These are phyloP conservation scores for Suillus alpinus DNA, from an alignment of 768 basidiomycete genomes.

Conservation along the genomic window DNA sequence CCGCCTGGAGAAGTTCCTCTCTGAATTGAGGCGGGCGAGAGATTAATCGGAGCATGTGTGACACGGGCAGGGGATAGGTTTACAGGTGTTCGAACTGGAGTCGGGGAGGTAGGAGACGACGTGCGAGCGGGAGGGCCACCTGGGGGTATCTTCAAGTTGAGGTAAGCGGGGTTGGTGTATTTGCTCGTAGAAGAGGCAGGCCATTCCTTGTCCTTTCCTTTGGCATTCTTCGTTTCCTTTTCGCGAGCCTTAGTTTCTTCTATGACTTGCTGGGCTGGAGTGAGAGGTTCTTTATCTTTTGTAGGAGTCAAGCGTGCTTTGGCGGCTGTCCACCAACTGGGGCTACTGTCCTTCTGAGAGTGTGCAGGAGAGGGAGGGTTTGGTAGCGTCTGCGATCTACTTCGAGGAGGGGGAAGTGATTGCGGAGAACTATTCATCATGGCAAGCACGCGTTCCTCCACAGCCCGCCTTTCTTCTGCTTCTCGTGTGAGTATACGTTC, in stretches of 20 bases:
- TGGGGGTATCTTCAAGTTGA: conserved; percentile 54
- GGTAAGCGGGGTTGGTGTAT: conserved; percentile 53
- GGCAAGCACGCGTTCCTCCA: conserved; percentile 76
- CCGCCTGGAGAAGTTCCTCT: conserved; percentile 37
- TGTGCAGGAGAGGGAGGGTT: conserved; percentile 61
- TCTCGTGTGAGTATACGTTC: conserved; percentile 73
- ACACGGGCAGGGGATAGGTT: conserved; percentile 35
- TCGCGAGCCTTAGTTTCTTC: conserved; percentile 68
- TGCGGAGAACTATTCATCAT: conserved; percentile 53
- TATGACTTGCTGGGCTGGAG: conserved; percentile 82
- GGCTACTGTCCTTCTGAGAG: conserved; percentile 56
- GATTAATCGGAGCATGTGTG: conserved; percentile 41
- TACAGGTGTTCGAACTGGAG: conserved; percentile 37
- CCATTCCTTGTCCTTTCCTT: conserved; percentile 54
- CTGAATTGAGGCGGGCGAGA: conserved; percentile 67
- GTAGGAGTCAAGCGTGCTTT: conserved; percentile 77
- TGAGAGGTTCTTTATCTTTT: conserved; percentile 70
- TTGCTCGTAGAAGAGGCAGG: conserved; percentile 52
- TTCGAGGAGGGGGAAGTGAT: conserved; percentile 55
- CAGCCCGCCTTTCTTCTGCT: conserved; percentile 60
- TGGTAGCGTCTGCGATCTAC: conserved; percentile 52
- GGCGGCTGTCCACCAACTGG: conserved; percentile 71
- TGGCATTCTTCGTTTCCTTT: conserved; percentile 45
- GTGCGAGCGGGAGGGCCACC: conserved; percentile 46
- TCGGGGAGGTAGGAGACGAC: conserved; percentile 61